These are phyloP conservation scores for Hibiscus tridactylites DNA, from an alignment of 345 rosid genomes.

Conservation along the genomic window DNA sequence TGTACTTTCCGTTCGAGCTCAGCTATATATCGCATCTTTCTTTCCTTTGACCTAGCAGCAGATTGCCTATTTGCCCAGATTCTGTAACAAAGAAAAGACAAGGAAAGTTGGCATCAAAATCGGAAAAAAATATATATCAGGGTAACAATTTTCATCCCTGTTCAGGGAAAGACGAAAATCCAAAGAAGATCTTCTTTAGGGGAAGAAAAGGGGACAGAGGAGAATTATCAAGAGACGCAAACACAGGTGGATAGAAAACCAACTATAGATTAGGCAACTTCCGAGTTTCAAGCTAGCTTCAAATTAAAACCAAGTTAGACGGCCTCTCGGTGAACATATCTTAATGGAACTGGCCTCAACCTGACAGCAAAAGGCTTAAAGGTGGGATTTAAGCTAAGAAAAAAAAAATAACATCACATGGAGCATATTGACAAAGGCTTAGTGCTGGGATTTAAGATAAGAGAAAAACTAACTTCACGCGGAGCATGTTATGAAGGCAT, in stretches of 20 bases:
- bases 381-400: not conserved
- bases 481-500: not conserved
- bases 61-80: conserved; percentile 98
- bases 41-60: conserved; percentile 92
- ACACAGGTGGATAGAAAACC: not conserved
- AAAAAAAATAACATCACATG: not conserved
- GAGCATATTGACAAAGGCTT: not conserved
- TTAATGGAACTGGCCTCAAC: not conserved
- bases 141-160: not conserved
- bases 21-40: conserved; percentile 87
- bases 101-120: not conserved
- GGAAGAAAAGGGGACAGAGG: not conserved
- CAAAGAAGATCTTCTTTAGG: not conserved
- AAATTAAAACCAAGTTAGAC: not conserved
- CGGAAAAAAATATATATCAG: not conserved
- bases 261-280: not conserved
- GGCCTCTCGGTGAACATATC: not conserved
- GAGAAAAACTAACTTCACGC: not conserved
- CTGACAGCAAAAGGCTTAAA: not conserved
- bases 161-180: not conserved
- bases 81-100: conserved; percentile 30
- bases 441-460: not conserved
- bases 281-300: not conserved
- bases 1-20: conserved; percentile 92
- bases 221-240: not conserved